These are phyloP conservation scores for Pterocarpus macrocarpus DNA, from an alignment of 306 rosid species.

Conservation along the genomic window DNA sequence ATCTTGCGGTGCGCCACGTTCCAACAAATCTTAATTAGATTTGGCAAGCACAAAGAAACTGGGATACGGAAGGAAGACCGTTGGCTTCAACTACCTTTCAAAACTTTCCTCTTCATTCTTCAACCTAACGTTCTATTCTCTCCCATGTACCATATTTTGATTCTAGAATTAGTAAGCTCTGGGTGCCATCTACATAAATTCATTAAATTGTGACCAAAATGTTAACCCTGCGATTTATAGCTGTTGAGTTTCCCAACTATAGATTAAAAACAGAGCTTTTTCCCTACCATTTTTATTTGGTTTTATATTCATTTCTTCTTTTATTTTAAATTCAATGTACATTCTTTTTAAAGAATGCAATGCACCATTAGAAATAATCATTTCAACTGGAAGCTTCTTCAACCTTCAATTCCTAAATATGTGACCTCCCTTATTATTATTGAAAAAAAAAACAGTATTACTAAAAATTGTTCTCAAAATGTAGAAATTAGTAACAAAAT, in stretches of 20 bases:
- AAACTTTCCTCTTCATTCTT: constrained; percentile 40
- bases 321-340: background rate
- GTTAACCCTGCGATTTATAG: background rate
- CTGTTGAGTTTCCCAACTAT: background rate
- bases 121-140: constrained; percentile 58
- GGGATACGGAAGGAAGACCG: background rate
- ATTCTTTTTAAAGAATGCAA: background rate
- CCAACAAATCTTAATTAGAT: background rate
- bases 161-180: background rate
- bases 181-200: constrained; percentile 8
- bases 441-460: too few relatives aligned
- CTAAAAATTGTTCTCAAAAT: too few relatives aligned
- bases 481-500: too few relatives aligned
- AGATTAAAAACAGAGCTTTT: background rate
- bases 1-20: constrained; percentile 37
- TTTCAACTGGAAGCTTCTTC: too few relatives aligned
- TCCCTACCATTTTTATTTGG: background rate
- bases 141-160: too few relatives aligned
- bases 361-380: background rate
- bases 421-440: too few relatives aligned
- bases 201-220: background rate
- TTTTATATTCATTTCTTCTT: background rate
- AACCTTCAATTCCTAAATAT: too few relatives aligned
- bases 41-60: background rate
- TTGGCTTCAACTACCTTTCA: constrained; percentile 62